Conservation (phyloP, 1,284 basidiomycete species). For the Irpex sp. region DNA sequence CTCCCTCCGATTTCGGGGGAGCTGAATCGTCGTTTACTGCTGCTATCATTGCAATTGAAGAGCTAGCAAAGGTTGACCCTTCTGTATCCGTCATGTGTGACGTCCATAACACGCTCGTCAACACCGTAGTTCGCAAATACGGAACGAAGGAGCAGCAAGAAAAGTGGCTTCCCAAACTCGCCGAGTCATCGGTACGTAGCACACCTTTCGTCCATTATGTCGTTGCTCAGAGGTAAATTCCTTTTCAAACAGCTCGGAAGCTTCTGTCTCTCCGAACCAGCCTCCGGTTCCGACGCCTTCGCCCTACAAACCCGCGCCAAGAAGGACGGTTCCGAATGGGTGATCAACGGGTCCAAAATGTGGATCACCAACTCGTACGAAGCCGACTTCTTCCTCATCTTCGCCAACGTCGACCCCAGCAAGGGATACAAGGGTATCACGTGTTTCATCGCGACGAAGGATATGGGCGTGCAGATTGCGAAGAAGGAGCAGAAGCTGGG, state of each 20-base stretch:
- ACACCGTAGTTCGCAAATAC: conserved; percentile 91
- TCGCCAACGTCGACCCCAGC: conserved; percentile 91
- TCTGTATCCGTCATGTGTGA: conserved; percentile 97
- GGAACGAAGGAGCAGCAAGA: conserved; percentile 83
- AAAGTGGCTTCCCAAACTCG: conserved; percentile 85
- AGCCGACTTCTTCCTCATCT: conserved; percentile 92
- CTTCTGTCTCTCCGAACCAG: conserved; percentile 93
- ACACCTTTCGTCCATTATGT: neutral
- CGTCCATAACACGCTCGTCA: conserved; percentile 97
- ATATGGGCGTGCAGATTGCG: conserved; percentile 95
- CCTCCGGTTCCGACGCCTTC: conserved; percentile 95
- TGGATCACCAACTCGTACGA: conserved; percentile 99
- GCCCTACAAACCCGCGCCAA: conserved; percentile 91
- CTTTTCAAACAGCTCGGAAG: conserved; percentile 74
- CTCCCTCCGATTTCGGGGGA: conserved; percentile 79
- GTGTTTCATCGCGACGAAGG: conserved; percentile 94
- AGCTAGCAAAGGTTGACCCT: conserved; percentile 94
- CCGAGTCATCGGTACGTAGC: conserved; percentile 66
- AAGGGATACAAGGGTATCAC: conserved; percentile 99
- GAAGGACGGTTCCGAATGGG: conserved; percentile 81
- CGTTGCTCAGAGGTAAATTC: neutral
- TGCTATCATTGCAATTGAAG: conserved; percentile 96
- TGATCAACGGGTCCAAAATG: conserved; percentile 97
- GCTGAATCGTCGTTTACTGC: conserved; percentile 91
- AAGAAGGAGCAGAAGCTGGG: conserved; percentile 99